These are phyloP conservation scores for Panicum hallii DNA, from an alignment of 202 grass and related monocot species.

Conservation along the genomic window DNA sequence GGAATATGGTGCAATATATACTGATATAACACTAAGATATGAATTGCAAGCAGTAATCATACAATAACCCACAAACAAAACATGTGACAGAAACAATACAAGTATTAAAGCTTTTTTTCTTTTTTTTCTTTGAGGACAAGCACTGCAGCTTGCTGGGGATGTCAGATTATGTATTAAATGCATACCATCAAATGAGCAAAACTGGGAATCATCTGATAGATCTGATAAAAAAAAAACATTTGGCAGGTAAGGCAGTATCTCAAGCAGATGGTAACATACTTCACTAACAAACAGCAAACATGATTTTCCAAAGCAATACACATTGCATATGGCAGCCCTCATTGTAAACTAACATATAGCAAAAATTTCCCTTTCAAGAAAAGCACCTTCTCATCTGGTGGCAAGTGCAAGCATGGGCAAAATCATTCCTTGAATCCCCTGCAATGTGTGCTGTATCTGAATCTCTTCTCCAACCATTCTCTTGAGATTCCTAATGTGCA, in stretches of 20 bases:
- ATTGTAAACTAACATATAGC: conserved; percentile 12
- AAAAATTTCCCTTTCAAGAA: background rate
- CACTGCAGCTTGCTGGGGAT: background rate
- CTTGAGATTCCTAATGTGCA: conserved; percentile 67
- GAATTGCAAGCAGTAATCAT: background rate
- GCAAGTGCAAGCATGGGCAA: conserved; percentile 82
- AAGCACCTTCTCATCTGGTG: conserved; percentile 56
- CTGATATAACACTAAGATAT: background rate
- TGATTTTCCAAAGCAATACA: conserved; percentile 34
- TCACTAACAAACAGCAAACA: conserved; percentile 14
- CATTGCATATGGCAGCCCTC: background rate
- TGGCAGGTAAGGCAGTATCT: background rate
- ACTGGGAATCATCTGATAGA: background rate
- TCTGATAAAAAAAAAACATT: conserved; percentile 24
- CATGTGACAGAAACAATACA: background rate
- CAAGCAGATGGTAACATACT: conserved; percentile 5
- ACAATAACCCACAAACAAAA: background rate
- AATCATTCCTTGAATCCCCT: conserved; percentile 91
- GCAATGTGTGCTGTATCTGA: conserved; percentile 78
- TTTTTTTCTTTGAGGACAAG: too few relatives aligned
- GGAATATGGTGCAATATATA: background rate
- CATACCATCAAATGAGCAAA: conserved; percentile 32
- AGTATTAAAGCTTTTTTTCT: background rate
- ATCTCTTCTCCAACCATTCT: conserved; percentile 76
- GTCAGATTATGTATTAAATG: background rate